Evolutionary conservation across 1,284 basidiomycete genomes (phyloP).

Genomic region (Ceratobasidium sp.): DNA sequence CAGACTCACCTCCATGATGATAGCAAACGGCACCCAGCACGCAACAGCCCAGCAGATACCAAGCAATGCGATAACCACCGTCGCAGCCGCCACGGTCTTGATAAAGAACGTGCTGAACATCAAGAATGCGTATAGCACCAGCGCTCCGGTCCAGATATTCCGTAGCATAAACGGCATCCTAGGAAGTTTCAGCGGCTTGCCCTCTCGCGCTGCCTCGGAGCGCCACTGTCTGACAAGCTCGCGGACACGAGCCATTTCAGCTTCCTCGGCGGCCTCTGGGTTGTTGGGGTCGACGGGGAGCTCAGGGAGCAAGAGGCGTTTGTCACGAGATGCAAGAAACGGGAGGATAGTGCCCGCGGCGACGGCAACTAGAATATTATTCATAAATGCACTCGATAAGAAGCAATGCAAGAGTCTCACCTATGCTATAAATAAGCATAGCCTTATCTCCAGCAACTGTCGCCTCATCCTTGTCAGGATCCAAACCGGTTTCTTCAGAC

Average conservation of each 20-base stretch:
- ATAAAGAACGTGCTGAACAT: slow-evolving; percentile 89
- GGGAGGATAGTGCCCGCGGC: slow-evolving; percentile 86
- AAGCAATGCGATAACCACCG: slow-evolving; percentile 82
- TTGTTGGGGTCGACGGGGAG: slow-evolving; percentile 63
- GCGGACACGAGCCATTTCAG: slow-evolving; percentile 75
- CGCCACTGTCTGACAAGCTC: slow-evolving; percentile 82
- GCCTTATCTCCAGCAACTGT: slow-evolving; percentile 90
- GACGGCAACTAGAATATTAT: slow-evolving; percentile 77
- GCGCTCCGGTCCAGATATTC: slow-evolving; percentile 91
- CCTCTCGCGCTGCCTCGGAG: slow-evolving; percentile 79
- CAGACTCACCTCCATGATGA: slow-evolving; percentile 87
- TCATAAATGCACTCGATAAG: slow-evolving; percentile 18
- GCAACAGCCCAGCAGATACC: slow-evolving; percentile 96
- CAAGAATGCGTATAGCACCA: slow-evolving; percentile 81
- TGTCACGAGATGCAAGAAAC: slow-evolving; percentile 82
- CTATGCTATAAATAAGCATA: slow-evolving; percentile 89
- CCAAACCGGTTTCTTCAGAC: slow-evolving; percentile 77
- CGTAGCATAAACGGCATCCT: slow-evolving; percentile 88
- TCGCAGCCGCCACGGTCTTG: slow-evolving; percentile 81
- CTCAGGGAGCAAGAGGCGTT: slow-evolving; percentile 67
- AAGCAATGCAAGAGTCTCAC: slow-evolving; percentile 61
- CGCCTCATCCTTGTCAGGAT: slow-evolving; percentile 83
- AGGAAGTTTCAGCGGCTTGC: slow-evolving; percentile 79
- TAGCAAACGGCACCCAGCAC: slow-evolving; percentile 91
- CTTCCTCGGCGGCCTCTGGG: slow-evolving; percentile 63